phyloP scores from a whole-genome alignment of 345 rosid genomes.

The Leavenworthia alabamica region DNA sequence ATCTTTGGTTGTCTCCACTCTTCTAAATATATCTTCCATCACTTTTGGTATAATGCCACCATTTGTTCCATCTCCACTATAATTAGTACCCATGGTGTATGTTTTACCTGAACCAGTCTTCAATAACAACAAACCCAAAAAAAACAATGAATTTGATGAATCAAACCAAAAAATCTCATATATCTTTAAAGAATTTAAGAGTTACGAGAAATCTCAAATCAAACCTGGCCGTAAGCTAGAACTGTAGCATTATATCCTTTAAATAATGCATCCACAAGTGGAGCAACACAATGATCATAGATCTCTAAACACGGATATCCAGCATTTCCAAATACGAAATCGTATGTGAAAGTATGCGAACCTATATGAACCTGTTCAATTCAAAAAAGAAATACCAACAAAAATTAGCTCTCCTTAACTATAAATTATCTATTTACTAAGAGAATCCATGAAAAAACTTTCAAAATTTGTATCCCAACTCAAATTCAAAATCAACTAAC shows the following conservation, averaged over 20 bases:
- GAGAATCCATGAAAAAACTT: not conserved
- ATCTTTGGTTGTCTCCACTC: conserved; percentile 43
- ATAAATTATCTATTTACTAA: not conserved
- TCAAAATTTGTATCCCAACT: not conserved
- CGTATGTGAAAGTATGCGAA: conserved; percentile 77
- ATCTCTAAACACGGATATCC: conserved; percentile 46
- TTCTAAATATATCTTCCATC: conserved; percentile 64
- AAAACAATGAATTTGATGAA: not conserved
- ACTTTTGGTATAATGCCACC: conserved; percentile 76
- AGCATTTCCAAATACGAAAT: conserved; percentile 55
- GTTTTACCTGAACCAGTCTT: conserved; percentile 97
- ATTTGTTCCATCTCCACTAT: conserved; percentile 52
- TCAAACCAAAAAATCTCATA: not conserved
- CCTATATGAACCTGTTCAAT: conserved; percentile 72
- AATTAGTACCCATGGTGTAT: conserved; percentile 92
- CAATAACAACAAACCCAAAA: conserved; percentile 1
- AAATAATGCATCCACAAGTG: conserved; percentile 78
- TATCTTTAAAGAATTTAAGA: not conserved
- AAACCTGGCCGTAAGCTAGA: conserved; percentile 97
- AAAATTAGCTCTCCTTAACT: not conserved
- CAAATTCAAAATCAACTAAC: not conserved
- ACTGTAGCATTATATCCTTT: conserved; percentile 91
- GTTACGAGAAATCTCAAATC: not conserved
- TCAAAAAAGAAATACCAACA: conserved; percentile 1
- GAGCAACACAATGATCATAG: conserved; percentile 69